These are phyloP conservation scores for Coleophoma crateriformis DNA, from an alignment of 2,329 filamentous ascomycete genomes.

Conservation along the genomic window DNA sequence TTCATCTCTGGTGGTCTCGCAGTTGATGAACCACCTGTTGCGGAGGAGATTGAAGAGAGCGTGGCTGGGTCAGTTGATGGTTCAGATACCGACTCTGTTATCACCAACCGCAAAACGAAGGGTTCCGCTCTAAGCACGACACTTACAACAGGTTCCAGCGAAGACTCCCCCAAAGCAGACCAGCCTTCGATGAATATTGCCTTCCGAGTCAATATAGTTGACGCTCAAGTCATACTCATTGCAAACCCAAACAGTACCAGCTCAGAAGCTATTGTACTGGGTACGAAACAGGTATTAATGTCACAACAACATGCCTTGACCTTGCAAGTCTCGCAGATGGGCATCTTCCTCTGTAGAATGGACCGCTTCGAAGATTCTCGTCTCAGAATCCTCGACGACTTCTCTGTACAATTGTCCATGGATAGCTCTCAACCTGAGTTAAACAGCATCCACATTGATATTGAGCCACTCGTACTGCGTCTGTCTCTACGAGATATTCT, in stretches of 20 bases:
- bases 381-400: conserved; percentile 91
- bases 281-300: conserved; percentile 87
- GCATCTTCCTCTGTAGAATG: conserved; percentile 99
- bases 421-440: conserved; percentile 59
- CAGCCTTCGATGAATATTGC: conserved; percentile 64
- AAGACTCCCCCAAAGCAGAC: conserved; percentile 20
- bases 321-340: conserved; percentile 86
- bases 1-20: conserved; percentile 73
- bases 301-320: conserved; percentile 93
- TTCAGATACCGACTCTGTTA: conserved; percentile 52
- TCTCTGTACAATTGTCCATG: conserved; percentile 84
- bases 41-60: conserved; percentile 40
- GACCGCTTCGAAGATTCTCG: conserved; percentile 90
- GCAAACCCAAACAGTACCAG: conserved; percentile 86
- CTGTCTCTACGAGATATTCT: conserved; percentile 92
- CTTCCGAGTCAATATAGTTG: conserved; percentile 89
- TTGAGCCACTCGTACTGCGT: conserved; percentile 87
- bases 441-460: conserved; percentile 77
- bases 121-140: conserved; percentile 5
- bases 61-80: conserved; percentile 51
- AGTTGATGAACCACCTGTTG: conserved; percentile 51
- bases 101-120: conserved; percentile 5
- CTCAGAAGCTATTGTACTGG: conserved; percentile 92
- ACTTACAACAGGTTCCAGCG: conserved; percentile 15
- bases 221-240: conserved; percentile 93